These are phyloP conservation scores for Yamadazyma epiphylla DNA, from an alignment of 1,139 yeast genomes.

Conservation along the genomic window DNA sequence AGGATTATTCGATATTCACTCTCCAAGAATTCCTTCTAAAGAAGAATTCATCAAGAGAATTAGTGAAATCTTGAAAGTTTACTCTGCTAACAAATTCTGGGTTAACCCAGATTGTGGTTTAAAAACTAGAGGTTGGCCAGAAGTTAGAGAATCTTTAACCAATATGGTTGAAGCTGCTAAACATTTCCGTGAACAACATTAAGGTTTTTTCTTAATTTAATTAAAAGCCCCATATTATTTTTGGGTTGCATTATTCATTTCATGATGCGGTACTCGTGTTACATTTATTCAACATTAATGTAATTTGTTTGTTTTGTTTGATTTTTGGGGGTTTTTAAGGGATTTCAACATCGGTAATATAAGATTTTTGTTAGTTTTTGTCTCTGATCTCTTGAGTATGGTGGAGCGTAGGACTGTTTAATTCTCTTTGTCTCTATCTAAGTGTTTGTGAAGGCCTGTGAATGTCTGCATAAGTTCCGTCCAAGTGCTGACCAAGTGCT, in stretches of 20 bases:
- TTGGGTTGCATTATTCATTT: constrained; percentile 28
- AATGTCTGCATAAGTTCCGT: no score
- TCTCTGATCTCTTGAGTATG: neutral
- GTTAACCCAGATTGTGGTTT: constrained; percentile 99
- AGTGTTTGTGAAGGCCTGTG: no score
- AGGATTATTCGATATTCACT: constrained; percentile 98
- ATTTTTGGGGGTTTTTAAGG: constrained; percentile 39
- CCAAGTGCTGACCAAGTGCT: no score
- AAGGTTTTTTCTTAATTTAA: constrained; percentile 12
- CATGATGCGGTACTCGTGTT: constrained; percentile 40
- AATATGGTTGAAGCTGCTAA: constrained; percentile 99
- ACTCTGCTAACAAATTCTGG: constrained; percentile 98
- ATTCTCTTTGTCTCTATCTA: no score
- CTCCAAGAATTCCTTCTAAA: constrained; percentile 98
- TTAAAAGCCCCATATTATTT: constrained; percentile 15
- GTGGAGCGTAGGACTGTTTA: no score
- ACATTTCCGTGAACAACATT: constrained; percentile 71
- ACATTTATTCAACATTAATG: constrained; percentile 71
- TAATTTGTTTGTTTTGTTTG: constrained; percentile 29
- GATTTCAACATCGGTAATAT: constrained; percentile 48
- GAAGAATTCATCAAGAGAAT: constrained; percentile 94
- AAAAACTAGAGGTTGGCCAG: constrained; percentile 96
- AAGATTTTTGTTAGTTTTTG: neutral
- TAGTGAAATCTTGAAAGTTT: constrained; percentile 89
- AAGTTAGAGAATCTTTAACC: constrained; percentile 79